phyloP scores from a whole-genome alignment of 2,329 filamentous ascomycete species.

The Monascus ruber region DNA sequence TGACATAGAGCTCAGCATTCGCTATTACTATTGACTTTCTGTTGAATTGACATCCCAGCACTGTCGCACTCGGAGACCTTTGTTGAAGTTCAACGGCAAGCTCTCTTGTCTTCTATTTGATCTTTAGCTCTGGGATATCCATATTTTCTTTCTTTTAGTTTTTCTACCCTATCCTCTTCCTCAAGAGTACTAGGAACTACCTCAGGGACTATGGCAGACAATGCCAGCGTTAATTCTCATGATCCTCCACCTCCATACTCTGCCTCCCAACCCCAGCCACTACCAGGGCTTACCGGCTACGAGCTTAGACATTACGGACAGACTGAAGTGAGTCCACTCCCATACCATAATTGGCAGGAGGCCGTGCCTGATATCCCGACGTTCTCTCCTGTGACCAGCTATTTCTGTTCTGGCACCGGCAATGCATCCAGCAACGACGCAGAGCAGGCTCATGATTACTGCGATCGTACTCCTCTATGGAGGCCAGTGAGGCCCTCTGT shows the following conservation, averaged over 20 bases:
- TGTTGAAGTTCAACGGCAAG: too few species aligned
- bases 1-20: too few species aligned
- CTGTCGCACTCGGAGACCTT: too few species aligned
- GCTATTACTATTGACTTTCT: too few species aligned
- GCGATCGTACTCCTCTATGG: constrained; percentile 40
- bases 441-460: constrained; percentile 46
- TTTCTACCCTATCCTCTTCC: too few species aligned
- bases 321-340: constrained; percentile 32
- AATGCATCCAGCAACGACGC: constrained; percentile 47
- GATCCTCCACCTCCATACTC: constrained; percentile 12
- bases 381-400: constrained; percentile 45
- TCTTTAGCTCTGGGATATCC: too few species aligned
- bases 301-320: neutral
- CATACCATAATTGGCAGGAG: constrained; percentile 52
- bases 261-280: constrained; percentile 4
- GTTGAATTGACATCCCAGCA: too few species aligned
- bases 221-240: too few species aligned
- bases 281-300: neutral
- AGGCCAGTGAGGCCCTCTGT: constrained; percentile 34
- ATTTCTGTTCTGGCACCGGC: constrained; percentile 43
- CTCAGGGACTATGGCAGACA: too few species aligned
- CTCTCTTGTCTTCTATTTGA: too few species aligned
- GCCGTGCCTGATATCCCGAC: constrained; percentile 47
- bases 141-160: too few species aligned
- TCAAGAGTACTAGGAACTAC: too few species aligned